A percentile compares a stretch with the other conserved stretches of the same genome.
These are phyloP conservation scores for Vaccinium corymbosum DNA, from an alignment of 148 eudicot genomes.

Conservation along the genomic window DNA sequence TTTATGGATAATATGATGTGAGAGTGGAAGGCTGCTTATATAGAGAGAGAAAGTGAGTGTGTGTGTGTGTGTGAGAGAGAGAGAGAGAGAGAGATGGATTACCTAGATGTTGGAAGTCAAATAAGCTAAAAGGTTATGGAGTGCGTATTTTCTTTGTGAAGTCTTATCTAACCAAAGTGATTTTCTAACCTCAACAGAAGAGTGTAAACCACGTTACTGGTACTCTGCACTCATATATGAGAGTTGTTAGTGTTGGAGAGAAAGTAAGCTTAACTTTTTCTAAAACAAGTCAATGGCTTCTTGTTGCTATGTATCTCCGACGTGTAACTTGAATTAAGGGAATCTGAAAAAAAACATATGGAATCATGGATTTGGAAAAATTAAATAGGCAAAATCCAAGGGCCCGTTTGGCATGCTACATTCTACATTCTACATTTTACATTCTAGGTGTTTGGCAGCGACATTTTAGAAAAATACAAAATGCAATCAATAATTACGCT, in stretches of 20 bases:
- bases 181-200: not conserved
- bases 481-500: too few relatives aligned
- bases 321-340: not conserved
- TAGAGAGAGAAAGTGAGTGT: not conserved
- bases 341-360: not conserved
- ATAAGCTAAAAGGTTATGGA: not conserved
- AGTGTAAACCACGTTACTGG: not conserved
- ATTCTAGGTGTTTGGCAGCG: too few relatives aligned
- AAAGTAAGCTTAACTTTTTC: not conserved
- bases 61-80: not conserved
- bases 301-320: not conserved
- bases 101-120: not conserved
- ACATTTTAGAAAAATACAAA: too few relatives aligned
- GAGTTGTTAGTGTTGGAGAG: conserved; percentile 3
- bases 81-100: not conserved
- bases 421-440: too few relatives aligned
- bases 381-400: too few relatives aligned
- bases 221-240: not conserved
- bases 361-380: too few relatives aligned
- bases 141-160: not conserved
- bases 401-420: too few relatives aligned
- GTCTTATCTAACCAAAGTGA: not conserved
- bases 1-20: not conserved
- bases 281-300: not conserved
- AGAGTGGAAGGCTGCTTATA: not conserved